Evolutionary conservation across 257 asterid species (phyloP).

Genomic region (Rubia yunnanensis): DNA sequence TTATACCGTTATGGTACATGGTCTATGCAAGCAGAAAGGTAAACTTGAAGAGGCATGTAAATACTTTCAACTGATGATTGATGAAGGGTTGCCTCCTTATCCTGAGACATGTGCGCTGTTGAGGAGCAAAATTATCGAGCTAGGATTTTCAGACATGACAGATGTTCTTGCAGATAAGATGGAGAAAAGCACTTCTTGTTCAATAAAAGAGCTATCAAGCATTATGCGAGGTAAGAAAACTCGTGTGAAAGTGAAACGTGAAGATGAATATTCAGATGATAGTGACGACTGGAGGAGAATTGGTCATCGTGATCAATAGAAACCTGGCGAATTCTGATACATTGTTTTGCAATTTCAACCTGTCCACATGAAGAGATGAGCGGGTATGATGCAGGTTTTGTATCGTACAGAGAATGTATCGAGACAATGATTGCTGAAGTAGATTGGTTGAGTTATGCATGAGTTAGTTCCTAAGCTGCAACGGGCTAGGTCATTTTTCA

Average conservation of each 20-base stretch:
- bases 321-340: background rate
- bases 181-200: slow-evolving; percentile 59
- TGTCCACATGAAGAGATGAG: slow-evolving; percentile 10
- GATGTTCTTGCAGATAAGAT: slow-evolving; percentile 79
- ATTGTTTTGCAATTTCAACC: background rate
- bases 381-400: too few relatives aligned
- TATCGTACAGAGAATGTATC: too few relatives aligned
- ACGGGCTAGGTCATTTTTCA: background rate
- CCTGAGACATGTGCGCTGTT: slow-evolving; percentile 44
- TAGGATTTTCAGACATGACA: slow-evolving; percentile 51
- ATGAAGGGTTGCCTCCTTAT: slow-evolving; percentile 85
- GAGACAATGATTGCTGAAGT: too few relatives aligned
- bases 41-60: slow-evolving; percentile 68
- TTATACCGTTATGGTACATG: slow-evolving; percentile 79
- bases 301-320: background rate
- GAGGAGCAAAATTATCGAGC: slow-evolving; percentile 63
- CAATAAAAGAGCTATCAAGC: slow-evolving; percentile 46
- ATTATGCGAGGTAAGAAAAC: slow-evolving; percentile 52
- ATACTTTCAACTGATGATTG: slow-evolving; percentile 77
- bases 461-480: background rate
- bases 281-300: slow-evolving; percentile 30
- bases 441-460: background rate
- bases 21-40: slow-evolving; percentile 65
- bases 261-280: slow-evolving; percentile 44
- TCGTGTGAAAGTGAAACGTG: slow-evolving; percentile 17